phyloP scores from a whole-genome alignment of 177 flowering plant genomes.

The Tripterygium wilfordii region DNA sequence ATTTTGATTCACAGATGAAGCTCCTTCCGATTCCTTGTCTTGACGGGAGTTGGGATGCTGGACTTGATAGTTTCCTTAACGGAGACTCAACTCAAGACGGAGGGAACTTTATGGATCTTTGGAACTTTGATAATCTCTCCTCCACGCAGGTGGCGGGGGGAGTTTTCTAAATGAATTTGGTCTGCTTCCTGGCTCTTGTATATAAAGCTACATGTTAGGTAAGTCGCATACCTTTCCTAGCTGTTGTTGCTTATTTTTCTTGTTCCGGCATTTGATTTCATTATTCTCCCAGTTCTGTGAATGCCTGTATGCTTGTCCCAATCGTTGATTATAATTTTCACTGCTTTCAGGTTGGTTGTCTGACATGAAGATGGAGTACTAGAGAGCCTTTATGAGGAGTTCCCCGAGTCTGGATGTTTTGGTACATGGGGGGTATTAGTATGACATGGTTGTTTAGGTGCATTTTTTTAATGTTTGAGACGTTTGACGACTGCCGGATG shows the following conservation, averaged over 20 bases:
- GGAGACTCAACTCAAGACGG: constrained; percentile 60
- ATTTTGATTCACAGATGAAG: constrained; percentile 71
- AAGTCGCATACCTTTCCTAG: constrained; percentile 4
- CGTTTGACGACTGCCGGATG: too few relatives aligned
- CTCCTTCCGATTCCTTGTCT: constrained; percentile 58
- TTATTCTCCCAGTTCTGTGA: background rate
- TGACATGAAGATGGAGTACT: constrained; percentile 11
- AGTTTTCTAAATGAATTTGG: constrained; percentile 33
- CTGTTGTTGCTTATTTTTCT: constrained; percentile 1
- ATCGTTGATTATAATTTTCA: background rate
- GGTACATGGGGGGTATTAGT: constrained; percentile 10
- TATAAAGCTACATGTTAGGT: constrained; percentile 60
- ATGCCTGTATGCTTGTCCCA: background rate
- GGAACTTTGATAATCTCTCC: constrained; percentile 82
- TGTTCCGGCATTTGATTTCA: background rate
- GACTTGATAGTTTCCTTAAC: constrained; percentile 49
- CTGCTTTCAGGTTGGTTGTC: constrained; percentile 19
- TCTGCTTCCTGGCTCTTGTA: constrained; percentile 34
- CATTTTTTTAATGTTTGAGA: too few relatives aligned
- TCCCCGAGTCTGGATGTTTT: constrained; percentile 13
- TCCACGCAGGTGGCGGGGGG: constrained; percentile 38
- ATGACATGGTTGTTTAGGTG: too few relatives aligned
- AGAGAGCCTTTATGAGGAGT: constrained; percentile 7
- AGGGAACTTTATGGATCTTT: constrained; percentile 53
- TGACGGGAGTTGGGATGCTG: constrained; percentile 63